A percentile compares a stretch with the other conserved stretches of the same genome.
Conservation (phyloP, 352 stramenopile genomes). For the Phytophthora palmivora region DNA sequence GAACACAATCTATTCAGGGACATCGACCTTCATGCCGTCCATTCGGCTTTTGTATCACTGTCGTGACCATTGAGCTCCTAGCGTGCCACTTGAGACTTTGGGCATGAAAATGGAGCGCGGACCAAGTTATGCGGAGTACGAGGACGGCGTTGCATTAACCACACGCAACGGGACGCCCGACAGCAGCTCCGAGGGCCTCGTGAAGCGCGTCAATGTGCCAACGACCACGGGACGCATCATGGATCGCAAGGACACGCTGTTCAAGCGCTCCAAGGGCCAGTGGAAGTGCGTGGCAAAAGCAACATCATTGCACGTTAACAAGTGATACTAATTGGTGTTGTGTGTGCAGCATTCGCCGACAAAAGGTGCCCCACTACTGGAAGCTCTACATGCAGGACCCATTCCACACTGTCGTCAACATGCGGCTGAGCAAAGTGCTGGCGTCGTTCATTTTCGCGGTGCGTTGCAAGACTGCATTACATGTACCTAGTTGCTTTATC, state of each 20-base stretch:
- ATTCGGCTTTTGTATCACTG: conserved; percentile 24
- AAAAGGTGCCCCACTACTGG: conserved; percentile 84
- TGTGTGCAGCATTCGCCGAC: conserved; percentile 67
- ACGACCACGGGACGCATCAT: conserved; percentile 69
- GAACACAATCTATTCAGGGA: conserved; percentile 9
- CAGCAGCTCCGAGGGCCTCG: conserved; percentile 26
- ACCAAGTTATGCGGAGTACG: conserved; percentile 58
- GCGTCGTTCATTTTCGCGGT: conserved; percentile 39
- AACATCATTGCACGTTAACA: conserved; percentile 2
- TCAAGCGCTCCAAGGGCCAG: conserved; percentile 75
- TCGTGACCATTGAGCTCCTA: conserved; percentile 1
- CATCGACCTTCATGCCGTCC: conserved; percentile 5
- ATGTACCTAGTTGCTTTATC: neutral
- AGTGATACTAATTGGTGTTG: conserved; percentile 10
- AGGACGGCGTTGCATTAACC: conserved; percentile 33
- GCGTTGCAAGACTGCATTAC: conserved; percentile 22
- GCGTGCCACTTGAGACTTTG: neutral
- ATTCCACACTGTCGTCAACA: conserved; percentile 86
- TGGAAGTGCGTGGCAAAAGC: conserved; percentile 64
- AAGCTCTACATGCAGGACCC: conserved; percentile 86
- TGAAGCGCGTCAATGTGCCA: conserved; percentile 34
- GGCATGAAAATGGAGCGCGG: conserved; percentile 56
- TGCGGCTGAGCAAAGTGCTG: conserved; percentile 83
- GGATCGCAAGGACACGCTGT: conserved; percentile 69
- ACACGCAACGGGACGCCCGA: conserved; percentile 11